Evolutionary conservation across 768 basidiomycete genomes (phyloP).

Genomic region (Ephemerocybe angulata): DNA sequence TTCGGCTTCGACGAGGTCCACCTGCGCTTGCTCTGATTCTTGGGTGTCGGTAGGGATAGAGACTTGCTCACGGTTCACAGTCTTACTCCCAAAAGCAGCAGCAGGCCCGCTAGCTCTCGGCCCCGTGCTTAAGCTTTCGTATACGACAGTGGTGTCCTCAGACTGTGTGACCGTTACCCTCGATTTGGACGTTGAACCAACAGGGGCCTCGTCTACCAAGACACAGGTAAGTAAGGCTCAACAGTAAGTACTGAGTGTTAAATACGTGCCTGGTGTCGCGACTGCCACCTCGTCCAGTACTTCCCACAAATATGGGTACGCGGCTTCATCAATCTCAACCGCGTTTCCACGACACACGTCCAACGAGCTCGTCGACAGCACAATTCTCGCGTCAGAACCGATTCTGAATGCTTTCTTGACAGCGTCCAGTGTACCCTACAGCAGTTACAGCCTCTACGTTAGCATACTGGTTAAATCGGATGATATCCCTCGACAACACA

Average conservation of each 20-base stretch:
- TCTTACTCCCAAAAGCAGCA: too few species aligned
- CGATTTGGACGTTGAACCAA: background rate
- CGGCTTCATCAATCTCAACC: constrained; percentile 5
- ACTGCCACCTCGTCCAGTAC: constrained; percentile 6
- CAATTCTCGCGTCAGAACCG: background rate
- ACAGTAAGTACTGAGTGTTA: background rate
- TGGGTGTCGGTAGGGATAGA: background rate
- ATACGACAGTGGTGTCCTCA: too few species aligned
- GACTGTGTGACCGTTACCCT: too few species aligned
- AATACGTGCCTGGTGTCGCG: background rate
- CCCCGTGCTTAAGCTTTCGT: too few species aligned
- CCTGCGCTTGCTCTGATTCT: background rate
- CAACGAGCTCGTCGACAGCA: background rate
- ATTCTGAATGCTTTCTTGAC: background rate
- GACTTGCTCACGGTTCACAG: background rate
- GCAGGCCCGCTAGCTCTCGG: too few species aligned
- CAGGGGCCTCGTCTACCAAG: background rate
- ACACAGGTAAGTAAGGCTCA: background rate
- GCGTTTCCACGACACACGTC: constrained; percentile 6
- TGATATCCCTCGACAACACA: background rate
- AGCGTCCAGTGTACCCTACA: background rate
- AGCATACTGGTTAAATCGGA: background rate
- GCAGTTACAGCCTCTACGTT: background rate
- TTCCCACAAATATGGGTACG: constrained; percentile 2
- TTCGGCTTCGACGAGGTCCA: background rate